phyloP scores from a whole-genome alignment of 2,329 filamentous ascomycete genomes.

The Paecilomyces sp. region DNA sequence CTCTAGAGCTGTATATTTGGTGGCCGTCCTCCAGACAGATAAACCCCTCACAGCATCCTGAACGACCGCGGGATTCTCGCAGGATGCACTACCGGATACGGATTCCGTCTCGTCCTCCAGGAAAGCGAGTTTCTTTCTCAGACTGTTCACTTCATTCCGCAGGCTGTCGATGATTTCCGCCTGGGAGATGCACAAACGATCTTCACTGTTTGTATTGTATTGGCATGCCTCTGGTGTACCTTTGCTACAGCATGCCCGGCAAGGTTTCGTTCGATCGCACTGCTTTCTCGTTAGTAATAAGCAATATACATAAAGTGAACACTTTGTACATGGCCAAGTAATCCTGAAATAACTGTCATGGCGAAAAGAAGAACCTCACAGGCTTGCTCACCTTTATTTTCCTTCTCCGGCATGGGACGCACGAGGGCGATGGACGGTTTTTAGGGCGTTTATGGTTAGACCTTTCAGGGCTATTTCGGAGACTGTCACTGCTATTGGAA shows the following conservation, averaged over 20 bases:
- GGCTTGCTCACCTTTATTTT: constrained; percentile 22
- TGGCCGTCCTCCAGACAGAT: not conserved
- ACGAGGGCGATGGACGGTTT: constrained; percentile 22
- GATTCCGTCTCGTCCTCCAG: constrained; percentile 7
- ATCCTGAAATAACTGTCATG: too few species aligned
- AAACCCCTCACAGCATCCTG: not conserved
- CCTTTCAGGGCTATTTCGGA: not conserved
- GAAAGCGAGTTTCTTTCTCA: constrained; percentile 14
- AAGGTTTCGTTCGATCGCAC: constrained; percentile 25
- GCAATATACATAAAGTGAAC: not conserved
- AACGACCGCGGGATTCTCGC: not conserved
- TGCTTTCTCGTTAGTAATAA: constrained; percentile 1
- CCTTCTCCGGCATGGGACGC: constrained; percentile 22
- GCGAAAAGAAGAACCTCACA: too few species aligned
- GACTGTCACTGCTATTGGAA: not conserved
- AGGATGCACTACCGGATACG: not conserved
- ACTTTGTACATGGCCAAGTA: too few species aligned
- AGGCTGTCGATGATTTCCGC: constrained; percentile 19
- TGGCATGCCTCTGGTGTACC: constrained; percentile 23
- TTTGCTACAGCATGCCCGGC: constrained; percentile 21
- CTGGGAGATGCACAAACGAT: constrained; percentile 23
- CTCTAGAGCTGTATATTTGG: not conserved
- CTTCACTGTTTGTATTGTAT: constrained; percentile 21
- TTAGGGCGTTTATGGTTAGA: constrained; percentile 5
- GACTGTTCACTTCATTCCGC: constrained; percentile 11